phyloP scores from a whole-genome alignment of 164 flowering plant genomes.

The Dillenia suffruticosa region DNA sequence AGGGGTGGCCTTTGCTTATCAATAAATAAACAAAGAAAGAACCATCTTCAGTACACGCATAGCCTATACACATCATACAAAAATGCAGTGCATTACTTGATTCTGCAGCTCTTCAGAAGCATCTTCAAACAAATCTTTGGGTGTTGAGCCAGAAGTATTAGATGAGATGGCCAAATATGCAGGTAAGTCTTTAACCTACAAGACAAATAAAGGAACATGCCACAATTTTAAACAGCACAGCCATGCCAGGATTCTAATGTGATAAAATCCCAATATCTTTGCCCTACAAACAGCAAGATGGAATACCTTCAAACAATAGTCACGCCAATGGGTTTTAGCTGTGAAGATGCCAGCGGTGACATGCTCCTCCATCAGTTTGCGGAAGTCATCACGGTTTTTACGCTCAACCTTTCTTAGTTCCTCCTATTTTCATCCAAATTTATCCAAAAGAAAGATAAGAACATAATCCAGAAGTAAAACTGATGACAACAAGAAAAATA shows the following conservation, averaged over 20 bases:
- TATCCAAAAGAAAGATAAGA: too few species aligned
- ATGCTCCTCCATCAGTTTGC: slow-evolving; percentile 87
- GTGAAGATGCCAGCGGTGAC: slow-evolving; percentile 64
- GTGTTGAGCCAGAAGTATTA: slow-evolving; percentile 86
- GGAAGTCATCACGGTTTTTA: slow-evolving; percentile 89
- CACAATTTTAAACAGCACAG: not conserved
- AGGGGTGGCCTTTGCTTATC: not conserved
- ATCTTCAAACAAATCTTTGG: slow-evolving; percentile 96
- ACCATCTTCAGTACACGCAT: not conserved
- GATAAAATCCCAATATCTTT: too few species aligned
- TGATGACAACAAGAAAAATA: not conserved
- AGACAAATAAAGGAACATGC: slow-evolving; percentile 4
- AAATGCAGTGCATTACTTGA: slow-evolving; percentile 38
- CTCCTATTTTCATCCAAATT: slow-evolving; percentile 38
- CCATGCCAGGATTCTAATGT: too few species aligned
- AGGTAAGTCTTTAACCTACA: slow-evolving; percentile 74
- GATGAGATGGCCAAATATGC: slow-evolving; percentile 80
- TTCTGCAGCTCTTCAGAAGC: slow-evolving; percentile 78
- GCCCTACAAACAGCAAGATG: not conserved
- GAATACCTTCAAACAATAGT: slow-evolving; percentile 79
- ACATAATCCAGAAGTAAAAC: too few species aligned
- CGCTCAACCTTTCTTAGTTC: slow-evolving; percentile 77
- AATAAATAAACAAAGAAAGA: slow-evolving; percentile 5
- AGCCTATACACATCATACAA: not conserved
- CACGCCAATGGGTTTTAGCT: slow-evolving; percentile 92